Base-by-base conservation (phyloP, 495 filamentous ascomycete genomes). In the Daldinia concentrica region DNA sequence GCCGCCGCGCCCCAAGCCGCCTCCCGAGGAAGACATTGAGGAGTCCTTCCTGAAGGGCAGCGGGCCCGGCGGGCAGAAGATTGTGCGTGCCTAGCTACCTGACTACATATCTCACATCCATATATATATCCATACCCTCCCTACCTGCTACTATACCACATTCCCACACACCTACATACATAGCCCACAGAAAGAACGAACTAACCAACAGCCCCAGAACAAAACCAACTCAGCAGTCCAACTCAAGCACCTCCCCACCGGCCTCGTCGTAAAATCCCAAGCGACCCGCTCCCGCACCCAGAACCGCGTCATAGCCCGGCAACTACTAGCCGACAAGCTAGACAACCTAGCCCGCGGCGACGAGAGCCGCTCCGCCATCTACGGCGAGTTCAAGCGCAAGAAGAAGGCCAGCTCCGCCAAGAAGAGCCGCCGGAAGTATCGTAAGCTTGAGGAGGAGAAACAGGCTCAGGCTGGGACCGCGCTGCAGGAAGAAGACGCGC, bases 151-250 rank as follows among this genome's bases (percentile, higher is more conserved):
- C 24, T 3, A 32, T 32, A 8, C 6, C 12, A 36, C 12, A 36
- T 36, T 12, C 34, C 11, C 9, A 36, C 6, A 36, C 32, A 14
- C 39, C 39, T 43, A 43, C 5, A 6, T 19, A 43, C 9, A 2
- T 19, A 19, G 41, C 41, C 6, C 41, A 45, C 15, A 45, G 2
- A 45, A 7, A 45, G 8, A 19, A 45, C 1, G 12, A 1, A 9
- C 41, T 7, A 2, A 37, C 14, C 7, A 14, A 36, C 24, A 6
- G 76, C 30, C 64, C 34, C 60, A 94, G 92, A 99, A 99, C 82
- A 99, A 99, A 90, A 98, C 95, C 24, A 90, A 89, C 70, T 98
- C 93, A 8, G 95, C 95, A 52, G 95, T 98, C 41, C 96, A 99
- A 76, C 85, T 99, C 27, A 94, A 89, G 63, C 95, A 99, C 81